These are phyloP conservation scores for Fusarium sp. DNA, from an alignment of 2,329 filamentous ascomycete species.

Conservation along the genomic window DNA sequence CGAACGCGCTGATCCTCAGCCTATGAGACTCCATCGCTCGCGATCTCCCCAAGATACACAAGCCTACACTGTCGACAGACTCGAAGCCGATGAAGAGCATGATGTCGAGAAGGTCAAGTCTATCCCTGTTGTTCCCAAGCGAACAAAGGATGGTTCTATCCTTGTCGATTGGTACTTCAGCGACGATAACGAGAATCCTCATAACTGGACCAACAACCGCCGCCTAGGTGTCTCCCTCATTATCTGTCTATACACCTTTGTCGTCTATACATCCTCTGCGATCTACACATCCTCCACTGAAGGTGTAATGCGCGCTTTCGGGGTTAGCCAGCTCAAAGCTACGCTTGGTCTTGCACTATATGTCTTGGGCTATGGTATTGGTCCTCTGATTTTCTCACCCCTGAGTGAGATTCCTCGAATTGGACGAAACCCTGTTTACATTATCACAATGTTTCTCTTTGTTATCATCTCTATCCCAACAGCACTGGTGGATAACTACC, in stretches of 20 bases:
- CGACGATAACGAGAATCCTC: conserved; percentile 64
- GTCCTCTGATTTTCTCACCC: conserved; percentile 72
- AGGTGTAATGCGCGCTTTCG: conserved; percentile 62
- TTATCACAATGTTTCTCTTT: conserved; percentile 73
- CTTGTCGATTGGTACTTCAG: conserved; percentile 65
- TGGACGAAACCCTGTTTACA: conserved; percentile 74
- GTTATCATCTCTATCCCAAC: conserved; percentile 73
- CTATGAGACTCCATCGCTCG: conserved; percentile 32
- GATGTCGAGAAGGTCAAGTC: conserved; percentile 55
- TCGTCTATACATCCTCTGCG: conserved; percentile 62
- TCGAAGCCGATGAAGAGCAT: conserved; percentile 47
- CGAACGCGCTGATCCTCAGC: conserved; percentile 12
- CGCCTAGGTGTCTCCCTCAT: conserved; percentile 53
- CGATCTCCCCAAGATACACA: conserved; percentile 38
- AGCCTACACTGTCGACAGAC: conserved; percentile 30
- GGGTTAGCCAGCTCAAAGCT: conserved; percentile 60
- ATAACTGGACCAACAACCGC: conserved; percentile 61
- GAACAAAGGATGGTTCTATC: conserved; percentile 60
- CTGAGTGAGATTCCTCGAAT: conserved; percentile 72
- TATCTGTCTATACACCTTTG: conserved; percentile 67
- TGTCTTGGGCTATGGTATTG: conserved; percentile 70
- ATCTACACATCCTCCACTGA: conserved; percentile 58
- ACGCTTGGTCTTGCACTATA: conserved; percentile 69
- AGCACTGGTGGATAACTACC: conserved; percentile 68
- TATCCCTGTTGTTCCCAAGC: conserved; percentile 58